Base-by-base conservation (phyloP, 495 filamentous ascomycete species). In the Hypoxylon cercidicola region DNA sequence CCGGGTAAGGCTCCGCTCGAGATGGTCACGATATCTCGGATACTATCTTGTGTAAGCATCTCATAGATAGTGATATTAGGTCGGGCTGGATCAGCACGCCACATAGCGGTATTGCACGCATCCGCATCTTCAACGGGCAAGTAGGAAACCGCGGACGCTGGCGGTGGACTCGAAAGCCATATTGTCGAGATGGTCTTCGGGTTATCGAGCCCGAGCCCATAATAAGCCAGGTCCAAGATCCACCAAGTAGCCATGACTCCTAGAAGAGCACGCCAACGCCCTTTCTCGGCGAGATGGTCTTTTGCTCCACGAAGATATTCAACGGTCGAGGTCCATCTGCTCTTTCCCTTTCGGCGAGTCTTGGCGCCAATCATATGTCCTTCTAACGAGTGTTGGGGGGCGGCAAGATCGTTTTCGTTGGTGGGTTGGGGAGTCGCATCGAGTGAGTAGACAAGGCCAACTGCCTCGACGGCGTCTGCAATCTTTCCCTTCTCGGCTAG, bases 131-230 rank as follows among this genome's bases (percentile, higher is more conserved):
- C 6, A 32, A 35, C 20, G 79, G 80, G 47, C 84, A 79, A 7
- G 83, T 68, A 3, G 20, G 21, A 59, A n/a, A n/a, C n/a, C n/a
- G n/a, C n/a, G 13, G 50, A 41, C 18, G 7, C 13, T 1, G 62
- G 32, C 25, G 60, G 47, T 10, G 58, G 11, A 15, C 71, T 74
- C 39, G 64, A 63, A 43, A 61, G 55, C 69, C 69, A 77, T 25
- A 77, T 66, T 8, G 53, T 59, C 4, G 70, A 70, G 18, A 79
- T 72, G 3, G 65, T 69, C 39, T 69, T 78, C 12, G 86, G 84
- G 68, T 87, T 88, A 74, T 89, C 89, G n/a, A 91, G 75, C 47
- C 87, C 85, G 13, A 91, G 80, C 55, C 89, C 89, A 66, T 91
- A 92, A 73, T 88, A 90, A 15, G 86, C 86, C 18, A 81, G 44